Evolutionary conservation across 1,139 yeast species (phyloP).

Genomic region (Saccharomyces hybrid): DNA sequence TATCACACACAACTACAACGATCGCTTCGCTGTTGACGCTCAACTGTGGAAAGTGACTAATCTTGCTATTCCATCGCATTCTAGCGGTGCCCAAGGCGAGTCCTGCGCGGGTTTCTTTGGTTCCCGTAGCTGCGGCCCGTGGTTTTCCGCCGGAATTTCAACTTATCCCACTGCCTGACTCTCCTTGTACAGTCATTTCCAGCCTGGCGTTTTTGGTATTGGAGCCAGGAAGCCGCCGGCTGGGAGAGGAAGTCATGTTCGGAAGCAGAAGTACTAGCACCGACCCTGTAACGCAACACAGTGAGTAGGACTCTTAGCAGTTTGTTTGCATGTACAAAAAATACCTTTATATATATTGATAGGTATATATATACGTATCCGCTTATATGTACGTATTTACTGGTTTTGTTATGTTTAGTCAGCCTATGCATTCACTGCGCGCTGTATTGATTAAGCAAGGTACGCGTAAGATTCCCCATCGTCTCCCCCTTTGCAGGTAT

Average conservation of each 20-base stretch:
- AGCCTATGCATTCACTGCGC: background rate
- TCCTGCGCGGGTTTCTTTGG: background rate
- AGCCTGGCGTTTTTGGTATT: background rate
- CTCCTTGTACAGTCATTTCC: background rate
- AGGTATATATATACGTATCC: background rate
- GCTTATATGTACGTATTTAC: background rate
- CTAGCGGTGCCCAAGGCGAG: background rate
- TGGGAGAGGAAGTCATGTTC: background rate
- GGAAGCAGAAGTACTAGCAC: background rate
- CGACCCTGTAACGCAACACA: background rate
- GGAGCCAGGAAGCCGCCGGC: background rate
- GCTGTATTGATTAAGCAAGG: conserved; percentile 40
- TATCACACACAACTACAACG: background rate
- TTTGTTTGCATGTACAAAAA: background rate
- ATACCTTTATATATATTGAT: background rate
- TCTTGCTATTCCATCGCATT: background rate
- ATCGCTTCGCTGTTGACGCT: background rate
- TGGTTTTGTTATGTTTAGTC: background rate
- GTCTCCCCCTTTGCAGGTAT: conserved; percentile 69
- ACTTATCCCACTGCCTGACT: background rate
- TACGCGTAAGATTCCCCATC: conserved; percentile 68
- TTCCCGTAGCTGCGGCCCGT: background rate
- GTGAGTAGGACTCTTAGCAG: background rate
- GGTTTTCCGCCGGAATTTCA: background rate
- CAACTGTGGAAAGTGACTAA: background rate